Evolutionary conservation across 371 early-diverging fungal genomes (phyloP).

Genomic region (Vairimorpha ceranae): DNA sequence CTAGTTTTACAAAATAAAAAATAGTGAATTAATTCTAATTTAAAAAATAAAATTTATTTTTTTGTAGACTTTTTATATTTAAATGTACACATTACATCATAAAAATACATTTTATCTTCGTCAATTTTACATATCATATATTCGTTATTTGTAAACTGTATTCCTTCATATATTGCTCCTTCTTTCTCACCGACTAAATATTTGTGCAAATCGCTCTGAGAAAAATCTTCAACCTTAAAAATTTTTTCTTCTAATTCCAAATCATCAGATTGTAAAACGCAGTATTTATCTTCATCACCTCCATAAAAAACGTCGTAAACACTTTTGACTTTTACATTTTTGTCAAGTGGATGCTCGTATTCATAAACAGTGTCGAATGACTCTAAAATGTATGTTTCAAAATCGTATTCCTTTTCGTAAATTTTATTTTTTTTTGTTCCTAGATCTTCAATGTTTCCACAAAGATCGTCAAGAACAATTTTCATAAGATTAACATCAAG

Average conservation of each 20-base stretch:
- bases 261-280: background rate
- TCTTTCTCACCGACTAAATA: background rate
- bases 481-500: conserved; percentile 32
- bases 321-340: conserved; percentile 12
- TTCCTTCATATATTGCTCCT: background rate
- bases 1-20: too few species aligned
- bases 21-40: background rate
- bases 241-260: background rate
- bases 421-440: conserved; percentile 20
- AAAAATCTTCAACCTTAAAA: conserved; percentile 4
- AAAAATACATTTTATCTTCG: conserved; percentile 11
- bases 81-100: background rate
- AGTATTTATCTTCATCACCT: background rate
- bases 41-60: background rate
- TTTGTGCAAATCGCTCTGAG: conserved; percentile 12
- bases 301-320: conserved; percentile 23
- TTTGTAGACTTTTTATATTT: background rate
- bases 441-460: conserved; percentile 9
- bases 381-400: conserved; percentile 26
- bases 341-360: conserved; percentile 22
- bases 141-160: background rate
- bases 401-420: conserved; percentile 24
- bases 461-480: conserved; percentile 6
- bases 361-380: conserved; percentile 34
- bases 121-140: conserved; percentile 8